Percentiles rank a stretch among this genome's conserved stretches.
Conservation (phyloP, 2,329 filamentous ascomycete genomes). For the Chaetomium sp. region DNA sequence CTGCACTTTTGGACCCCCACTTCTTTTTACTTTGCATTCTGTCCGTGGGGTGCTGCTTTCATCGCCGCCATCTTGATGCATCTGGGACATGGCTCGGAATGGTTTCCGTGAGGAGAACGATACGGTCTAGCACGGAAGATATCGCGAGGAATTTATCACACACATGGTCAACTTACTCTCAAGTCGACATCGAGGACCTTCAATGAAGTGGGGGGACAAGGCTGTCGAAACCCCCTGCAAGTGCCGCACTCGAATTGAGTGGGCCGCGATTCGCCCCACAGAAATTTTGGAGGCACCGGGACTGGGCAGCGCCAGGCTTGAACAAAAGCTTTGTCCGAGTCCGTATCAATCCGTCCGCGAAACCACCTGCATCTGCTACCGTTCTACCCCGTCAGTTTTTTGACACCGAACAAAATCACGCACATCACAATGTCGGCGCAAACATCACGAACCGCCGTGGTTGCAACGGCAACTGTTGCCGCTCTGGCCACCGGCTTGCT, state of each 20-base stretch:
- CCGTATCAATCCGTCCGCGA: background rate
- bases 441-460: slow-evolving; percentile 47
- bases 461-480: slow-evolving; percentile 56
- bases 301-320: background rate
- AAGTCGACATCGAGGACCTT: too few species aligned
- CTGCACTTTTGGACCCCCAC: too few species aligned
- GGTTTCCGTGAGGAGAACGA: too few species aligned
- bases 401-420: background rate
- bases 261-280: background rate
- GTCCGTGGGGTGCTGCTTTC: too few species aligned
- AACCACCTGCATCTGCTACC: background rate
- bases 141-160: too few species aligned
- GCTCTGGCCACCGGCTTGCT: slow-evolving; percentile 53
- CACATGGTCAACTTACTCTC: too few species aligned
- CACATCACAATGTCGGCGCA: slow-evolving; percentile 44
- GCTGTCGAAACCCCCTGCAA: background rate
- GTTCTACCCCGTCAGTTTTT: background rate
- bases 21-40: too few species aligned
- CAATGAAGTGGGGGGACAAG: background rate
- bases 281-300: background rate
- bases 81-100: too few species aligned
- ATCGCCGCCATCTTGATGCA: too few species aligned
- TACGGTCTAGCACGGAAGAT: too few species aligned
- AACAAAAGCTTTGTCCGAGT: background rate
- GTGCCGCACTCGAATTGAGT: background rate